A percentile compares a stretch with the other conserved stretches of the same genome.
Conservation (phyloP, 805 yeast genomes). For the Middelhovenomyces tepae region DNA sequence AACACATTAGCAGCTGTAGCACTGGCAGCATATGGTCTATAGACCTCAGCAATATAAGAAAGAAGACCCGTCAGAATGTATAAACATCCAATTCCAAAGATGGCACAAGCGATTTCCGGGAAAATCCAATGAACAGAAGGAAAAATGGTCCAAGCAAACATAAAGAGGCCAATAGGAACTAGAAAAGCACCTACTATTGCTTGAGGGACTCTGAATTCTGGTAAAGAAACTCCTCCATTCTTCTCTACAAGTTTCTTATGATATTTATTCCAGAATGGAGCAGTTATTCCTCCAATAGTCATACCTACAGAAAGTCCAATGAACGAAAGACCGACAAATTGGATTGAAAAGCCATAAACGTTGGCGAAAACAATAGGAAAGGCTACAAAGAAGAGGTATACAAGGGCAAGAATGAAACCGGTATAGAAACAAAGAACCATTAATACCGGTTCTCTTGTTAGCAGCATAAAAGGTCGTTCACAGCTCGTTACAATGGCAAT, state of each 20-base stretch:
- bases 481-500: slow-evolving; percentile 28
- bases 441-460: slow-evolving; percentile 43
- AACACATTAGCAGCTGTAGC: slow-evolving; percentile 85
- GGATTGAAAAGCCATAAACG: slow-evolving; percentile 34
- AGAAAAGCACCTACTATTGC: slow-evolving; percentile 35
- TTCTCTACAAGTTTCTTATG: slow-evolving; percentile 16
- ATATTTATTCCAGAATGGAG: too few relatives aligned
- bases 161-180: slow-evolving; percentile 37
- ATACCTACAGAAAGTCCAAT: slow-evolving; percentile 37
- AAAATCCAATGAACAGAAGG: slow-evolving; percentile 39
- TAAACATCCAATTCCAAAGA: slow-evolving; percentile 35
- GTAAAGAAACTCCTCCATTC: slow-evolving; percentile 28
- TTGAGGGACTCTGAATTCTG: slow-evolving; percentile 35
- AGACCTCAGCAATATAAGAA: slow-evolving; percentile 17
- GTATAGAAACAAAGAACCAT: slow-evolving; percentile 39
- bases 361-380: slow-evolving; percentile 43
- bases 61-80: slow-evolving; percentile 33
- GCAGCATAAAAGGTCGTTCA: slow-evolving; percentile 37
- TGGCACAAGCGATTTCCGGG: slow-evolving; percentile 36
- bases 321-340: slow-evolving; percentile 40
- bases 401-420: slow-evolving; percentile 40
- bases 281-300: slow-evolving; percentile 25
- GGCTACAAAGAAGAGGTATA: slow-evolving; percentile 49
- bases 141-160: slow-evolving; percentile 45
- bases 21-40: slow-evolving; percentile 59